Evolutionary conservation across 768 basidiomycete genomes (phyloP).

Genomic region (Paxillus rubicundulus): DNA sequence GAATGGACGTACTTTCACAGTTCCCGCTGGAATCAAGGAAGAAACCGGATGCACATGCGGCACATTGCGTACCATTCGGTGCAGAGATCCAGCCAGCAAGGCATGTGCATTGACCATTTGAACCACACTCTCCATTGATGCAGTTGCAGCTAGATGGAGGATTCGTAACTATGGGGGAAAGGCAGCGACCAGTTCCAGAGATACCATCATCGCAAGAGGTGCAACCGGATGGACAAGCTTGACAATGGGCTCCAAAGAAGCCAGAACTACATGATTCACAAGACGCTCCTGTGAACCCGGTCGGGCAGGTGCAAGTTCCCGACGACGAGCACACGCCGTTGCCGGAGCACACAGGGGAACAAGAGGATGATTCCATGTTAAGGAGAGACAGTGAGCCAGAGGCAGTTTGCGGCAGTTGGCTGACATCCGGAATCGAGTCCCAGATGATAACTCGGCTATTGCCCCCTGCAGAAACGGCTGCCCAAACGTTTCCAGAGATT

Average conservation of each 20-base stretch:
- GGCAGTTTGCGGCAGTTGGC: constrained; percentile 57
- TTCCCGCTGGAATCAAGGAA: constrained; percentile 68
- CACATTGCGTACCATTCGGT: constrained; percentile 72
- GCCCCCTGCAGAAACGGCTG: constrained; percentile 54
- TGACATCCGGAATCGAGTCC: constrained; percentile 74
- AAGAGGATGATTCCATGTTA: constrained; percentile 69
- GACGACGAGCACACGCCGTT: constrained; percentile 68
- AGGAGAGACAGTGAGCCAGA: constrained; percentile 56
- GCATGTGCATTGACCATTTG: constrained; percentile 70
- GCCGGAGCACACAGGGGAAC: constrained; percentile 73
- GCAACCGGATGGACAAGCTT: constrained; percentile 69
- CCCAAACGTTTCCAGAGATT: constrained; percentile 69
- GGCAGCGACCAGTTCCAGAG: constrained; percentile 72
- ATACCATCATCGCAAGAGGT: constrained; percentile 75
- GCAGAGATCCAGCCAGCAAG: constrained; percentile 73
- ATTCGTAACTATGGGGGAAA: constrained; percentile 47
- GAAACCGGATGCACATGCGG: constrained; percentile 72
- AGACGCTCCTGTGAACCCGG: constrained; percentile 73
- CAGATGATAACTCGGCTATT: constrained; percentile 67
- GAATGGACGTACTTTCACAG: constrained; percentile 55
- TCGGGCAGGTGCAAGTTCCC: constrained; percentile 68
- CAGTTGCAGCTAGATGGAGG: constrained; percentile 75
- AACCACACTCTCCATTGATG: constrained; percentile 71
- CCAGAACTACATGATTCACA: constrained; percentile 77
- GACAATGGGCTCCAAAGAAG: constrained; percentile 73